A percentile compares a stretch with the other conserved stretches of the same genome.
Conservation (phyloP, 192 early-diverging fungal species). For the Cladochytrium replicatum region DNA sequence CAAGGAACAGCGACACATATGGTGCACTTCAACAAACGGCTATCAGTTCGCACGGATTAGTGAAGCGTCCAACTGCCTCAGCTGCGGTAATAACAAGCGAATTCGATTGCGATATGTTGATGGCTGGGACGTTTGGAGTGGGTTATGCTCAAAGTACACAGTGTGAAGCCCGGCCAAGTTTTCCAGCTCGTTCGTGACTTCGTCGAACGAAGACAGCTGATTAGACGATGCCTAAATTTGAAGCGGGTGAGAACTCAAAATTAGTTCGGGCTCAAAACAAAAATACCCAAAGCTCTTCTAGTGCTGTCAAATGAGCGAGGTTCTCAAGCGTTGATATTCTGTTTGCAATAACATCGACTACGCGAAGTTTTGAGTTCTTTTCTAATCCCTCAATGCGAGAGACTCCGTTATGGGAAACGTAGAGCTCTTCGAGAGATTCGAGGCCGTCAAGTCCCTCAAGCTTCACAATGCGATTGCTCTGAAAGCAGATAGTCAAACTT, state of each 20-base stretch:
- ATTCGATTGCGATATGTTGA: conserved; percentile 82
- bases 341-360: conserved; percentile 83
- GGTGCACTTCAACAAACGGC: no score
- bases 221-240: conserved; percentile 56
- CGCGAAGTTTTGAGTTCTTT: conserved; percentile 57
- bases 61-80: conserved; percentile 89
- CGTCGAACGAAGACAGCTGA: conserved; percentile 62
- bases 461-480: conserved; percentile 74
- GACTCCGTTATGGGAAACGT: conserved; percentile 88
- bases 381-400: conserved; percentile 66
- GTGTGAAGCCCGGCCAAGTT: conserved; percentile 57
- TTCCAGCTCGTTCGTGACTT: conserved; percentile 58
- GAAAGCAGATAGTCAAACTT: conserved; percentile 53
- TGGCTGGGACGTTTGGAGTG: conserved; percentile 64
- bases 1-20: no score
- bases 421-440: conserved; percentile 72
- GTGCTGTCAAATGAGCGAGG: conserved; percentile 49
- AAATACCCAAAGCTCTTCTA: conserved; percentile 87
- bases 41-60: no score
- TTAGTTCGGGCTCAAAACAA: conserved; percentile 4
- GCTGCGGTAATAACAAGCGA: conserved; percentile 68
- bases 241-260: conserved; percentile 1
- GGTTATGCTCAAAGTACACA: conserved; percentile 93
- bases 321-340: conserved; percentile 60
- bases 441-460: conserved; percentile 68